These are phyloP conservation scores for Chlorella sp. DNA, from an alignment of 139 green algal species.

Conservation along the genomic window DNA sequence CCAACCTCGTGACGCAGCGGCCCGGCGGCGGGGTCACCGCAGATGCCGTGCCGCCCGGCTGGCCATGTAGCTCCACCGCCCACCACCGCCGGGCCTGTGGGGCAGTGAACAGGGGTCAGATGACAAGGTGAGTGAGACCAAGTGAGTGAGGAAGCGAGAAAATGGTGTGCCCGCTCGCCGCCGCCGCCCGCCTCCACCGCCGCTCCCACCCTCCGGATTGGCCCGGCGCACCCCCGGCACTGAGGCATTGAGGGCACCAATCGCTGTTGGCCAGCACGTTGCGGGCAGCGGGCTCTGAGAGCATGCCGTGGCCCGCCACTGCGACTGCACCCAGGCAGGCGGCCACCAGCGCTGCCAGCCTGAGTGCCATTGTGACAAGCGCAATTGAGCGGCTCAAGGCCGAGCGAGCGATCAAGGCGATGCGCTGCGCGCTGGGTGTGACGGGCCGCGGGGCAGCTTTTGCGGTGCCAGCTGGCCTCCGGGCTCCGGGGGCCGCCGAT, in stretches of 20 bases:
- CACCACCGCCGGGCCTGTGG: conserved; percentile 22
- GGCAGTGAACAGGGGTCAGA: no score
- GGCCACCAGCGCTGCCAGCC: background rate
- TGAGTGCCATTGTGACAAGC: no score
- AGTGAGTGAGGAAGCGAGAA: background rate
- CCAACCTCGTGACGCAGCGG: conserved; percentile 24
- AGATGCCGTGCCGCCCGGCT: conserved; percentile 10
- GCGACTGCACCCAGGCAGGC: background rate
- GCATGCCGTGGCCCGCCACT: background rate
- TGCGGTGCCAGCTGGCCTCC: no score
- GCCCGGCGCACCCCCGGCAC: background rate
- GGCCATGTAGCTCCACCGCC: conserved; percentile 4
- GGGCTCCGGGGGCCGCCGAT: no score
- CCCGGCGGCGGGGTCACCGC: background rate
- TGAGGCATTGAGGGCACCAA: background rate
- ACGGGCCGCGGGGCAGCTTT: no score
- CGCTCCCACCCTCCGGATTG: background rate
- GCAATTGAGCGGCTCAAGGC: no score
- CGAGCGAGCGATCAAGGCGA: no score
- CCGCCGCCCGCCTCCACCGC: background rate
- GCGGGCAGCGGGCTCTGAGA: background rate
- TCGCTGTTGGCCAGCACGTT: background rate
- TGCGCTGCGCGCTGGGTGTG: no score
- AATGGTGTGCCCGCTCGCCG: conserved; percentile 3
- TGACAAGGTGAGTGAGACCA: no score